phyloP scores from a whole-genome alignment of 768 basidiomycete genomes.

The Tremella mesenterica region DNA sequence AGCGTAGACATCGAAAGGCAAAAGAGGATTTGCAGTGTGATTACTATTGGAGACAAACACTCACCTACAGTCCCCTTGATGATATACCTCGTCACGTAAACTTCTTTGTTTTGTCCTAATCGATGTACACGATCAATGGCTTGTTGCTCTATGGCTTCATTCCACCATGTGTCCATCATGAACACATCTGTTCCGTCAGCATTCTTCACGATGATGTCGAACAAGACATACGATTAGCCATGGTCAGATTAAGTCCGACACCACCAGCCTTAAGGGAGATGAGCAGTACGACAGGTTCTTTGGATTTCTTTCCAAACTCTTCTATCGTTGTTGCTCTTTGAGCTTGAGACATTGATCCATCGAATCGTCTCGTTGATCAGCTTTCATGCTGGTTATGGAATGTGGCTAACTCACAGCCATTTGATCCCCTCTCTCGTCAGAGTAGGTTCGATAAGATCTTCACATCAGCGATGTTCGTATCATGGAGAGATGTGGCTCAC shows the following conservation, averaged over 20 bases:
- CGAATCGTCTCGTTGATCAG: constrained; percentile 54
- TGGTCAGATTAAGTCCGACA: constrained; percentile 69
- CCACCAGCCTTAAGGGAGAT: constrained; percentile 61
- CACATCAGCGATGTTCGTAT: neutral
- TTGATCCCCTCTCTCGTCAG: constrained; percentile 35
- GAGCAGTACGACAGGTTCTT: constrained; percentile 58
- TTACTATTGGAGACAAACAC: neutral
- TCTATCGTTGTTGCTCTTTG: constrained; percentile 65
- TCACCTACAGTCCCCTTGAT: constrained; percentile 39
- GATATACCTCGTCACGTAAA: constrained; percentile 43
- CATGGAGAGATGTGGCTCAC: constrained; percentile 14
- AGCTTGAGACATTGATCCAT: constrained; percentile 84
- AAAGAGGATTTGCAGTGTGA: neutral
- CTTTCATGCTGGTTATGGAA: neutral
- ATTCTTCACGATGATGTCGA: neutral
- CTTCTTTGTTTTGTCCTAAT: constrained; percentile 42
- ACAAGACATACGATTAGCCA: constrained; percentile 36
- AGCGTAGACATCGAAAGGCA: too few species aligned
- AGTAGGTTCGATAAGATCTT: constrained; percentile 31
- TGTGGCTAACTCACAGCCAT: constrained; percentile 29
- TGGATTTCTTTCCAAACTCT: constrained; percentile 63
- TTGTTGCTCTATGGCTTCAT: constrained; percentile 43
- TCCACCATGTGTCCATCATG: constrained; percentile 45
- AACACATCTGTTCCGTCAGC: constrained; percentile 30
- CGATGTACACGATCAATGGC: constrained; percentile 43